A percentile compares a stretch with the other conserved stretches of the same genome.
These are phyloP conservation scores for Gonium pectorale DNA, from an alignment of 139 green algal species.

Conservation along the genomic window DNA sequence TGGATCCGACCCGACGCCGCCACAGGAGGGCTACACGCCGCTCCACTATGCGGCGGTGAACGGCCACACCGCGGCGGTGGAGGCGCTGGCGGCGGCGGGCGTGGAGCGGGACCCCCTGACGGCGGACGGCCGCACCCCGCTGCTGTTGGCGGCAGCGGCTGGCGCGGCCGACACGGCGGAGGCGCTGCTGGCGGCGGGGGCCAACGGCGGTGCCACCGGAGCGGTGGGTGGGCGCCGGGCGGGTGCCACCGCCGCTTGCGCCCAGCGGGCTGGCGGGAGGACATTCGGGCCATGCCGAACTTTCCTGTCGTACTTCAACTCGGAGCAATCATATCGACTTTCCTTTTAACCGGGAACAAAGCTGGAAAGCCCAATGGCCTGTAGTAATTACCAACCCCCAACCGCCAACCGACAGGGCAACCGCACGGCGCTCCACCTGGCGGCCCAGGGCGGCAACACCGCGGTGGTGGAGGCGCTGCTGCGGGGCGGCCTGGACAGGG, in stretches of 20 bases:
- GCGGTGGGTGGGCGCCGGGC: background rate
- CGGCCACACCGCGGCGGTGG: background rate
- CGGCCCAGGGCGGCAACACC: background rate
- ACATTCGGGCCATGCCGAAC: no score
- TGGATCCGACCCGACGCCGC: no score
- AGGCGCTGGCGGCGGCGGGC: background rate
- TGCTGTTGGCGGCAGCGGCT: background rate
- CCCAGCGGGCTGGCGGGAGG: no score
- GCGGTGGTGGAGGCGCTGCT: constrained; percentile 31
- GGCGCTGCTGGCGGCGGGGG: constrained; percentile 37
- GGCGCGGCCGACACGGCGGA: background rate
- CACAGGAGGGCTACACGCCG: background rate
- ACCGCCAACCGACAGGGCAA: background rate
- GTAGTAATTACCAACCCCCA: no score
- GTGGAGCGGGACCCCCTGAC: background rate
- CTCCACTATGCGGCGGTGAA: background rate
- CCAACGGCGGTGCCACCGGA: constrained; percentile 1
- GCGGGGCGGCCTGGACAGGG: background rate
- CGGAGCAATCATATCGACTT: no score
- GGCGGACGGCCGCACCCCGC: constrained; percentile 4
- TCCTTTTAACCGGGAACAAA: no score
- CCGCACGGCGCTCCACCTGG: constrained; percentile 3
- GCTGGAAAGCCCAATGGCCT: no score
- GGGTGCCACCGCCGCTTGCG: no score
- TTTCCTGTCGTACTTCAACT: no score